Conservation (phyloP, 129 eudicot species). For the Tanacetum coccineum region DNA sequence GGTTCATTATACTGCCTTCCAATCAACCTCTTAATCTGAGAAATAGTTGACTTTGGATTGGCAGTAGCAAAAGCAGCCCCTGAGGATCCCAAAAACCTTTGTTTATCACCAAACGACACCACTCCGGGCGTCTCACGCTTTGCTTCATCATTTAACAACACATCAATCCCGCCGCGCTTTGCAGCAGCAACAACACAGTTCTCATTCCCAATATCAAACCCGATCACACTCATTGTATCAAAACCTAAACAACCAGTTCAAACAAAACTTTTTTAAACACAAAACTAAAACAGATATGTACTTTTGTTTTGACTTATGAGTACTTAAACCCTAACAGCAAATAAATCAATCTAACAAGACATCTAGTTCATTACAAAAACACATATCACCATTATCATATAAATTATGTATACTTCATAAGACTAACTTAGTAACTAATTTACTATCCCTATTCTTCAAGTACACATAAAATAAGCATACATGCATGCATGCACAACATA, state of each 20-base stretch:
- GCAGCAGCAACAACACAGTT: slow-evolving; percentile 68
- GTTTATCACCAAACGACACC: slow-evolving; percentile 82
- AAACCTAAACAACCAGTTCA: not conserved
- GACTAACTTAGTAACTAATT: too few relatives aligned
- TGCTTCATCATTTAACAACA: slow-evolving; percentile 66
- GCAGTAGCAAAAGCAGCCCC: slow-evolving; percentile 77
- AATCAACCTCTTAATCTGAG: slow-evolving; percentile 76
- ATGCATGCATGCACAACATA: too few relatives aligned
- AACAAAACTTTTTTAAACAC: not conserved
- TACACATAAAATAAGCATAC: too few relatives aligned
- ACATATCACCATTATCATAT: too few relatives aligned
- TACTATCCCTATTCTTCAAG: too few relatives aligned
- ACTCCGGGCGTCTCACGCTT: slow-evolving; percentile 73
- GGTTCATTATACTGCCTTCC: slow-evolving; percentile 52
- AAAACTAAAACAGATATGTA: too few relatives aligned
- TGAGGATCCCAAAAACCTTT: slow-evolving; percentile 71
- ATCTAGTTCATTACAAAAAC: too few relatives aligned
- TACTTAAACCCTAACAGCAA: too few relatives aligned
- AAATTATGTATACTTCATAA: too few relatives aligned
- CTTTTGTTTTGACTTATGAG: too few relatives aligned
- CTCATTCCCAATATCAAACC: slow-evolving; percentile 89
- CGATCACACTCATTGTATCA: slow-evolving; percentile 68
- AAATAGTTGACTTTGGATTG: slow-evolving; percentile 71
- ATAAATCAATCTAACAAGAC: too few relatives aligned
- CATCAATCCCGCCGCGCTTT: slow-evolving; percentile 70